These are phyloP conservation scores for Mortierella sp. DNA, from an alignment of 371 early-diverging fungal genomes.

Conservation along the genomic window DNA sequence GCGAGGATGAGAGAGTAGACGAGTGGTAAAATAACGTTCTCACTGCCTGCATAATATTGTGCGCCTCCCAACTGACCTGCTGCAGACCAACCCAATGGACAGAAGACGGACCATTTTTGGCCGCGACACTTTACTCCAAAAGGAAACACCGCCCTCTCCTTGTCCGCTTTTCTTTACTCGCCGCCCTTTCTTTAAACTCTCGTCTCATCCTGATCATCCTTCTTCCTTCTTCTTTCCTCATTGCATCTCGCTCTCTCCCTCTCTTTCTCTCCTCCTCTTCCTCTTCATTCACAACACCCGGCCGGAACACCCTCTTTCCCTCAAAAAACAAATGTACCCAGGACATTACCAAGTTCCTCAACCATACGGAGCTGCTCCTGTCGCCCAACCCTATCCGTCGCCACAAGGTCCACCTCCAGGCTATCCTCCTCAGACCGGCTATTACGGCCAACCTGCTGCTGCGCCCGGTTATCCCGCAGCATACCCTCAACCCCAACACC, in stretches of 20 bases:
- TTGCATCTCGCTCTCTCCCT: not conserved
- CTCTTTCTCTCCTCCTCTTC: not conserved
- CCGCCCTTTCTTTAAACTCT: not conserved
- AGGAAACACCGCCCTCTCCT: not conserved
- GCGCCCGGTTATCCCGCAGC: conserved; percentile 18
- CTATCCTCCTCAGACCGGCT: conserved; percentile 7
- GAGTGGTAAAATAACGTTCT: not conserved
- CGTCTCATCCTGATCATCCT: not conserved
- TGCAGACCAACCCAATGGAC: not conserved
- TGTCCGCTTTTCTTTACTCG: not conserved
- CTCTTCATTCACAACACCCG: not conserved
- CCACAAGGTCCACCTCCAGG: not conserved
- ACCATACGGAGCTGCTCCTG: conserved; percentile 35
- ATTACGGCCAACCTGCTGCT: conserved; percentile 7
- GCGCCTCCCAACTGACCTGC: not conserved
- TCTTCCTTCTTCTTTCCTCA: not conserved
- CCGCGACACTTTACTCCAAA: not conserved
- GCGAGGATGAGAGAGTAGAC: too few relatives aligned
- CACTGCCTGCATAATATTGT: not conserved
- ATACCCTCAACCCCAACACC: conserved; percentile 13
- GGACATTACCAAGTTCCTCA: conserved; percentile 29
- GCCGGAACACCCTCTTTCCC: not conserved
- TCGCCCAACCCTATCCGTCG: conserved; percentile 3
- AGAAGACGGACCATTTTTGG: not conserved
- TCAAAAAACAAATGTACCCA: conserved; percentile 26